A percentile compares a stretch with the other conserved stretches of the same genome.
phyloP scores from a whole-genome alignment of 352 stramenopile genomes.

The Pythium aquatile region DNA sequence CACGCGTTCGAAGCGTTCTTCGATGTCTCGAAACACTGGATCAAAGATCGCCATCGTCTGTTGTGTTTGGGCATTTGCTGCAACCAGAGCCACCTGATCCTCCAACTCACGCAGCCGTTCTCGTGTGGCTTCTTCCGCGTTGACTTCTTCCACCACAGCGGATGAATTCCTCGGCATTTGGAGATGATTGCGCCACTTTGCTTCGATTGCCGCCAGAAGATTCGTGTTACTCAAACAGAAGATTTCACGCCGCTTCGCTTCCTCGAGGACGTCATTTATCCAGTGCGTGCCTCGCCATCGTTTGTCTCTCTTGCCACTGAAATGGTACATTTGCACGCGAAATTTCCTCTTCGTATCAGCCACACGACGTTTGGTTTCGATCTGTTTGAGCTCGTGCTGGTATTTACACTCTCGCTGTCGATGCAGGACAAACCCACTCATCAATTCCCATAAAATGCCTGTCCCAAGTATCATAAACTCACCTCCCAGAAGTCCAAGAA shows the following conservation, averaged over 20 bases:
- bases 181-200: conserved; percentile 46
- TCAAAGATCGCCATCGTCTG: conserved; percentile 65
- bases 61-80: conserved; percentile 50
- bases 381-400: conserved; percentile 39
- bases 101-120: conserved; percentile 28
- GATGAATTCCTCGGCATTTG: not conserved
- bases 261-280: conserved; percentile 43
- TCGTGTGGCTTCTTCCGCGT: conserved; percentile 27
- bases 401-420: conserved; percentile 54
- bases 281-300: conserved; percentile 53
- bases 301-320: conserved; percentile 58
- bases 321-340: conserved; percentile 45
- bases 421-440: not conserved
- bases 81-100: conserved; percentile 45
- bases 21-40: conserved; percentile 56
- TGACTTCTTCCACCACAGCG: conserved; percentile 1
- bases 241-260: conserved; percentile 45
- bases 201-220: conserved; percentile 47
- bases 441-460: not conserved
- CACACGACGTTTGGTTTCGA: conserved; percentile 36
- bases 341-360: conserved; percentile 54
- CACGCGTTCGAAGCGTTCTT: conserved; percentile 41
- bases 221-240: conserved; percentile 55
- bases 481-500: conserved; percentile 84
- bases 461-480: not conserved